Evolutionary conservation across 441 rosid species (phyloP).

Genomic region (Mallotus japonicus): DNA sequence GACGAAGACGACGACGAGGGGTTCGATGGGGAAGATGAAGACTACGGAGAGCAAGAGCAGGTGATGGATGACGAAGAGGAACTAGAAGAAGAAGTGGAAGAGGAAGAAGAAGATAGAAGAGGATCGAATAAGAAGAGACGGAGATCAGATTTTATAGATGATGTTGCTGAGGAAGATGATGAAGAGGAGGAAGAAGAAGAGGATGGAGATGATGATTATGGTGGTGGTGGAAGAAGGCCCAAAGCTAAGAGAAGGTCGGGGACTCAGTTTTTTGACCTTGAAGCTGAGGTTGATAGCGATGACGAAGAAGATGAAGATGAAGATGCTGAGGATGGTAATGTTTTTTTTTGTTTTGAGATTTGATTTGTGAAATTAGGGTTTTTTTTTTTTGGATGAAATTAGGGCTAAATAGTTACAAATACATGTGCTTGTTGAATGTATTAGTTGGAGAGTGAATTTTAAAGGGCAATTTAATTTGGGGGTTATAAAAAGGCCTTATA

Average conservation of each 20-base stretch:
- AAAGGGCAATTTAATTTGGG: not conserved
- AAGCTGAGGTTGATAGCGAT: conserved; percentile 71
- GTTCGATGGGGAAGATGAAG: conserved; percentile 41
- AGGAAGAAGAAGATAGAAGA: conserved; percentile 36
- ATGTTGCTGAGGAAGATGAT: conserved; percentile 85
- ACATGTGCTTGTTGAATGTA: not conserved
- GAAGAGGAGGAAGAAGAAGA: conserved; percentile 69
- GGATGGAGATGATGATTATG: conserved; percentile 55
- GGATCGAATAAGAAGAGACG: conserved; percentile 56
- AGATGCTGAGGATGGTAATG: conserved; percentile 72
- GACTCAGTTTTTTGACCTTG: conserved; percentile 56
- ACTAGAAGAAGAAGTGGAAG: conserved; percentile 41
- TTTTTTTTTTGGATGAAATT: not conserved
- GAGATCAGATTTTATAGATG: conserved; percentile 78
- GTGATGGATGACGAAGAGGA: conserved; percentile 46
- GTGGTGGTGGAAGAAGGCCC: conserved; percentile 32
- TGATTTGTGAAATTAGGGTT: not conserved
- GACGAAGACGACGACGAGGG: conserved; percentile 45
- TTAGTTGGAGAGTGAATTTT: not conserved
- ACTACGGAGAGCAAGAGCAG: conserved; percentile 44
- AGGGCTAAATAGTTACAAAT: no score
- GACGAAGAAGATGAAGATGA: conserved; percentile 90
- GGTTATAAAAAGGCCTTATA: no score
- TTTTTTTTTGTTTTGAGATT: not conserved
- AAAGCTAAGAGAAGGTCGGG: conserved; percentile 50